A percentile compares a stretch with the other conserved stretches of the same genome.
Evolutionary conservation across 257 asterid genomes (phyloP).

Genomic region (Penstemon barbatus): DNA sequence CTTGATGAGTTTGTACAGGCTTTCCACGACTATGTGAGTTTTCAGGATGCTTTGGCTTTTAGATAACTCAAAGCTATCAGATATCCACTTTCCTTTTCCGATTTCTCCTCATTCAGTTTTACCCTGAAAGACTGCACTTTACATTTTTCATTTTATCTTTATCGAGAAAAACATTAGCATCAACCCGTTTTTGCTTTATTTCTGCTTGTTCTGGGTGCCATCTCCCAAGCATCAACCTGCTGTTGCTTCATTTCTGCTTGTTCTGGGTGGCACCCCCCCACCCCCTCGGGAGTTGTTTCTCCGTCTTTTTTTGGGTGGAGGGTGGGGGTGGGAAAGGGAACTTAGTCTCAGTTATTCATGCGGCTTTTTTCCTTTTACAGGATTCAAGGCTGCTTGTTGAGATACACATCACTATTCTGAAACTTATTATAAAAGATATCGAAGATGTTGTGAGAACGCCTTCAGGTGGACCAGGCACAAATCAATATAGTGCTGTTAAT

Average conservation of each 20-base stretch:
- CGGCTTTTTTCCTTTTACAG: conserved; percentile 41
- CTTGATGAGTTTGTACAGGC: conserved; percentile 95
- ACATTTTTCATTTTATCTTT: neutral
- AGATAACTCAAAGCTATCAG: conserved; percentile 3
- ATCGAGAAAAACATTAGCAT: neutral
- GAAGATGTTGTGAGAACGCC: conserved; percentile 97
- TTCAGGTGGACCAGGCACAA: conserved; percentile 98
- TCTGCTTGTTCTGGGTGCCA: conserved; percentile 5
- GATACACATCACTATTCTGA: conserved; percentile 74
- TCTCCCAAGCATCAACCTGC: neutral
- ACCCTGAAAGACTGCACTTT: neutral
- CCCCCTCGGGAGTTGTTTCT: neutral
- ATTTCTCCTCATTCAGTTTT: neutral
- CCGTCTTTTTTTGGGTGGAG: neutral
- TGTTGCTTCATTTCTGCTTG: neutral
- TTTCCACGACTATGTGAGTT: conserved; percentile 88
- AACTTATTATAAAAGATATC: conserved; percentile 84
- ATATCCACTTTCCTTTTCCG: conserved; percentile 11
- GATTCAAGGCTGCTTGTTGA: conserved; percentile 93
- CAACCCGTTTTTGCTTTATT: neutral
- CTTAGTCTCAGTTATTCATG: conserved; percentile 23
- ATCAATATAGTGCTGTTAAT: conserved; percentile 89
- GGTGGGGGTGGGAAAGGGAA: neutral
- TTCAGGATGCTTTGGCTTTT: conserved; percentile 25
- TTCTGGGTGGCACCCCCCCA: neutral